These are phyloP conservation scores for Lepiota subincarnata DNA, from an alignment of 768 basidiomycete species.

Conservation along the genomic window DNA sequence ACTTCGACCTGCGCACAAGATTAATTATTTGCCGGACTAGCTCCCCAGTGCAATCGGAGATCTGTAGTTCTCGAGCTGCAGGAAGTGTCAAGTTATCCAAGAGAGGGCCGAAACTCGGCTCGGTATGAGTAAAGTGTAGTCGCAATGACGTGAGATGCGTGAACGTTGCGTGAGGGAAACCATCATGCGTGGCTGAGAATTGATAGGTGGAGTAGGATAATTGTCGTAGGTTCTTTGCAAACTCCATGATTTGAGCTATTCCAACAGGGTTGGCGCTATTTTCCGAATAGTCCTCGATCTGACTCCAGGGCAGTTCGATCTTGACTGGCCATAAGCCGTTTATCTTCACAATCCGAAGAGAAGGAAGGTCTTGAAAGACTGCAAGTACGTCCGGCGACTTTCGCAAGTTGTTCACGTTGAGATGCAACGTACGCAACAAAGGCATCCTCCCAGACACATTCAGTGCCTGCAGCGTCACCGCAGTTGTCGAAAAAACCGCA, in stretches of 20 bases:
- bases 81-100: background rate
- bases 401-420: background rate
- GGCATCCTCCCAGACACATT: background rate
- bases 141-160: background rate
- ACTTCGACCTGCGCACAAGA: background rate
- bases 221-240: background rate
- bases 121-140: background rate
- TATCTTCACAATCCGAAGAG: background rate
- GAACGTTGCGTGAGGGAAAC: background rate
- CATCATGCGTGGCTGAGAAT: background rate
- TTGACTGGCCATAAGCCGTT: background rate
- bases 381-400: background rate
- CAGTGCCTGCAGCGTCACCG: background rate
- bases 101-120: background rate
- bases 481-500: background rate
- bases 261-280: background rate
- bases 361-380: background rate
- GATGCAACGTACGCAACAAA: background rate
- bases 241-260: background rate
- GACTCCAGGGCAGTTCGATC: background rate
- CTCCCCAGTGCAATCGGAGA: background rate
- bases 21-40: background rate
- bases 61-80: background rate
- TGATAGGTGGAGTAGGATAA: background rate
- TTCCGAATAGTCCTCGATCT: background rate